A percentile compares a stretch with the other conserved stretches of the same genome.
Conservation (phyloP, 2,329 filamentous ascomycete genomes). For the Clarireedia homoeocarpa region DNA sequence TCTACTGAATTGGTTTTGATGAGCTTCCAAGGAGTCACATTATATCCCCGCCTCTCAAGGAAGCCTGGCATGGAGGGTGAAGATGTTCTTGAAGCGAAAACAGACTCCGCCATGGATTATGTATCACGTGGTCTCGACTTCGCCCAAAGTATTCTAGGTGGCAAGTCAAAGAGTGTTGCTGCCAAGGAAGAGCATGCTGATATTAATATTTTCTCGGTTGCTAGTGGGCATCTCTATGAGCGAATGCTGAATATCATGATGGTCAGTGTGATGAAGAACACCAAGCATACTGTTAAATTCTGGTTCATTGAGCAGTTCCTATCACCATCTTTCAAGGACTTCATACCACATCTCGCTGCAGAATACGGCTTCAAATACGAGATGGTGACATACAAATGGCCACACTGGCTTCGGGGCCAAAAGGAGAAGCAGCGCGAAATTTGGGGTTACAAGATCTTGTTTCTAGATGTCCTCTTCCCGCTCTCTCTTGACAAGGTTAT, state of each 20-base stretch:
- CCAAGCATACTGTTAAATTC: conserved; percentile 93
- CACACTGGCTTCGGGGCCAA: conserved; percentile 92
- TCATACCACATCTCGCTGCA: conserved; percentile 76
- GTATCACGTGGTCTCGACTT: conserved; percentile 71
- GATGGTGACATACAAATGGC: conserved; percentile 99
- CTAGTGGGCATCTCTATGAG: conserved; percentile 94
- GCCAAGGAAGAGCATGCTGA: conserved; percentile 68
- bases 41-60: conserved; percentile 81
- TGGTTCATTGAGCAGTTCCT: conserved; percentile 99
- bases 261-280: conserved; percentile 95
- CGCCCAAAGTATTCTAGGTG: conserved; percentile 61
- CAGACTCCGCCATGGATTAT: conserved; percentile 43
- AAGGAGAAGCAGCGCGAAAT: conserved; percentile 98
- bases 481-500: conserved; percentile 97
- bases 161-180: conserved; percentile 40
- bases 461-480: conserved; percentile 94
- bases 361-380: conserved; percentile 93
- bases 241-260: conserved; percentile 99
- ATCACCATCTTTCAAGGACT: conserved; percentile 92
- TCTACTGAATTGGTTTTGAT: conserved; percentile 77
- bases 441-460: conserved; percentile 99
- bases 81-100: conserved; percentile 65
- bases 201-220: conserved; percentile 99
- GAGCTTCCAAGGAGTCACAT: conserved; percentile 84
- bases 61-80: conserved; percentile 75